Conservation (phyloP, 148 eudicot genomes). For the Amaranthus hypochondriacus region DNA sequence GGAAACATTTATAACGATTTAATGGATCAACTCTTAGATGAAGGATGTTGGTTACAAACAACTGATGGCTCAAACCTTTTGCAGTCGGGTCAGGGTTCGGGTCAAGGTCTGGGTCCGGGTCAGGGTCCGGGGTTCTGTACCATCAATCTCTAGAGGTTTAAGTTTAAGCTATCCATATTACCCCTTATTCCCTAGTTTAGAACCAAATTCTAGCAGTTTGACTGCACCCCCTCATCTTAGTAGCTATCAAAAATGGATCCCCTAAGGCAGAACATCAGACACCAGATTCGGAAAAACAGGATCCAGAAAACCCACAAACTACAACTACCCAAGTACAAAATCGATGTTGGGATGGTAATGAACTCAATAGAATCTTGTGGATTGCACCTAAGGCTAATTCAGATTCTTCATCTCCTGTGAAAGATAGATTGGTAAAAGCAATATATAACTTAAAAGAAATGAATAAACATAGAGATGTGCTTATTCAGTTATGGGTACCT, state of each 20-base stretch:
- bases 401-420: slow-evolving; percentile 23
- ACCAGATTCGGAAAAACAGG: slow-evolving; percentile 24
- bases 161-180: slow-evolving; percentile 34
- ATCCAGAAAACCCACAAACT: slow-evolving; percentile 20
- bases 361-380: slow-evolving; percentile 50
- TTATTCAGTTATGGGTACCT: slow-evolving; percentile 62
- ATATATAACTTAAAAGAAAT: slow-evolving; percentile 24
- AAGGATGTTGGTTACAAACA: slow-evolving; percentile 77
- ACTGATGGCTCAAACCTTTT: slow-evolving; percentile 40
- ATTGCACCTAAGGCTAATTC: slow-evolving; percentile 27
- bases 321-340: slow-evolving; percentile 22
- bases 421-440: slow-evolving; percentile 32
- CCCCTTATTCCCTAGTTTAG: slow-evolving; percentile 23
- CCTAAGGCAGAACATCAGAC: slow-evolving; percentile 14
- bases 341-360: slow-evolving; percentile 36
- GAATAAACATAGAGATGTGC: slow-evolving; percentile 36
- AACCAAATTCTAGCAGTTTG: slow-evolving; percentile 27
- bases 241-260: slow-evolving; percentile 28
- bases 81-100: slow-evolving; percentile 25
- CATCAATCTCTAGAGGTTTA: slow-evolving; percentile 34
- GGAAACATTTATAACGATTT: slow-evolving; percentile 50
- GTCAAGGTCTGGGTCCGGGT: slow-evolving; percentile 5
- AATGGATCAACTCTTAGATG: slow-evolving; percentile 60
- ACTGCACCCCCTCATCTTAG: slow-evolving; percentile 24
- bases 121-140: slow-evolving; percentile 9